Evolutionary conservation across 2,329 filamentous ascomycete genomes (phyloP).

Genomic region (Neocatenulostroma microsporum): DNA sequence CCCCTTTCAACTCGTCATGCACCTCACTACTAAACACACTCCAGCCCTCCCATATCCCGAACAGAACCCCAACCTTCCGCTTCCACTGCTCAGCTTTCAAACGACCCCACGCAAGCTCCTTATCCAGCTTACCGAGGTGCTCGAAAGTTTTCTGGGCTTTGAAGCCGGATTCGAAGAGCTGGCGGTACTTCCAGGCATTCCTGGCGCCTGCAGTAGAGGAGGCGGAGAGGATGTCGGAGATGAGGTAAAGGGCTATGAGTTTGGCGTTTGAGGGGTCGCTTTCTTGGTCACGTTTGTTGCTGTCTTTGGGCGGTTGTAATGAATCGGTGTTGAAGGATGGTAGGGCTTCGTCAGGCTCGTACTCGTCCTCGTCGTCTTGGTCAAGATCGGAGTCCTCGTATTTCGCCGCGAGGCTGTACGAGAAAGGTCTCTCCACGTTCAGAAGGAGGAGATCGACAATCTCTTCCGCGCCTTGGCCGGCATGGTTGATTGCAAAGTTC

Average conservation of each 20-base stretch:
- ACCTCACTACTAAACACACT: slow-evolving; percentile 63
- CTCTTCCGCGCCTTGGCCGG: slow-evolving; percentile 76
- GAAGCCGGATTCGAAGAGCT: slow-evolving; percentile 68
- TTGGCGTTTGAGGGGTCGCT: slow-evolving; percentile 61
- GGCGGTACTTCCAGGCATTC: slow-evolving; percentile 79
- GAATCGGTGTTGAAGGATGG: slow-evolving; percentile 31
- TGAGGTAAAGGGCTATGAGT: slow-evolving; percentile 72
- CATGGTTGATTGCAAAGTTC: slow-evolving; percentile 81
- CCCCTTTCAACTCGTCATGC: slow-evolving; percentile 61
- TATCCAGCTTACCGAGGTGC: slow-evolving; percentile 63
- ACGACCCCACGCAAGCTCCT: slow-evolving; percentile 68
- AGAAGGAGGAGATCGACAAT: slow-evolving; percentile 80
- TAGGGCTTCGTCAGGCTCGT: slow-evolving; percentile 29
- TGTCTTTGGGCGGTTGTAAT: slow-evolving; percentile 18
- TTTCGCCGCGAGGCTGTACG: slow-evolving; percentile 60
- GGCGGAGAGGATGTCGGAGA: slow-evolving; percentile 72
- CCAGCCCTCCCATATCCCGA: slow-evolving; percentile 61
- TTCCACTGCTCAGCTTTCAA: slow-evolving; percentile 80
- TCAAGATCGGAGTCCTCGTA: slow-evolving; percentile 41
- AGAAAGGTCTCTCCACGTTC: slow-evolving; percentile 72
- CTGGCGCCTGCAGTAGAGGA: slow-evolving; percentile 67
- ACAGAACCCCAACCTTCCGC: slow-evolving; percentile 60
- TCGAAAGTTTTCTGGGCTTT: slow-evolving; percentile 64
- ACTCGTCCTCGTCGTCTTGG: slow-evolving; percentile 32
- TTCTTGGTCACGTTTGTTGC: slow-evolving; percentile 31